Percentiles rank a stretch among this genome's conserved stretches.
These are phyloP conservation scores for Ceratobasidium sp. DNA, from an alignment of 1,284 basidiomycete species.

Conservation along the genomic window DNA sequence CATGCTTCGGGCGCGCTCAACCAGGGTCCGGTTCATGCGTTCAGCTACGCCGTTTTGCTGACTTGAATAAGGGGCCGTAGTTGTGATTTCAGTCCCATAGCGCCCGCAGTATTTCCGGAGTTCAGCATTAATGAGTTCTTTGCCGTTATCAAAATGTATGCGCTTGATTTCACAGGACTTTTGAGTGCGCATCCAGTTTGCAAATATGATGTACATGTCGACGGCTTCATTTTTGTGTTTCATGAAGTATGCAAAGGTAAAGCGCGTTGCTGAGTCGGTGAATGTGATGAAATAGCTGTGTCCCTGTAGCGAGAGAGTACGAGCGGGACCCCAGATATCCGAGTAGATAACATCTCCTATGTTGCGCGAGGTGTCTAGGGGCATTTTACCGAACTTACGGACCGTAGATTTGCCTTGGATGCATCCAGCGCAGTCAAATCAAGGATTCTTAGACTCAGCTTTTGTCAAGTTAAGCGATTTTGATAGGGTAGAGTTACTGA, in stretches of 20 bases:
- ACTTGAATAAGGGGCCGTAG: constrained; percentile 51
- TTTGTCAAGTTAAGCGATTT: background rate
- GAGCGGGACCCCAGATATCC: constrained; percentile 15
- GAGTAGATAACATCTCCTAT: background rate
- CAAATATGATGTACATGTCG: background rate
- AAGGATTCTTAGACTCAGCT: background rate
- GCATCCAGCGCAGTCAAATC: background rate
- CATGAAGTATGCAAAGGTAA: constrained; percentile 1
- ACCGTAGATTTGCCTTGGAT: background rate
- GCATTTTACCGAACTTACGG: background rate
- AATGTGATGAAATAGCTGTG: constrained; percentile 16
- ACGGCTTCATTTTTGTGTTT: background rate
- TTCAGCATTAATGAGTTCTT: too few species aligned
- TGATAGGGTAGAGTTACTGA: background rate
- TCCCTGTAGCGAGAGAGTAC: background rate
- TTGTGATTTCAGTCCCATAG: background rate
- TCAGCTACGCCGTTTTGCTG: constrained; percentile 55
- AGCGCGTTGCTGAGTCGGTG: background rate
- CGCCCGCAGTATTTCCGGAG: background rate
- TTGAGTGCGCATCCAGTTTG: background rate
- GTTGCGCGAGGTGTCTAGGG: background rate
- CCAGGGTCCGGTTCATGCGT: constrained; percentile 51
- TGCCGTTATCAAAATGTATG: too few species aligned
- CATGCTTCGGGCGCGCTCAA: constrained; percentile 28
- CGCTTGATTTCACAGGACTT: background rate